Conservation (phyloP, 805 yeast genomes). For the Yarrowia sp. region DNA sequence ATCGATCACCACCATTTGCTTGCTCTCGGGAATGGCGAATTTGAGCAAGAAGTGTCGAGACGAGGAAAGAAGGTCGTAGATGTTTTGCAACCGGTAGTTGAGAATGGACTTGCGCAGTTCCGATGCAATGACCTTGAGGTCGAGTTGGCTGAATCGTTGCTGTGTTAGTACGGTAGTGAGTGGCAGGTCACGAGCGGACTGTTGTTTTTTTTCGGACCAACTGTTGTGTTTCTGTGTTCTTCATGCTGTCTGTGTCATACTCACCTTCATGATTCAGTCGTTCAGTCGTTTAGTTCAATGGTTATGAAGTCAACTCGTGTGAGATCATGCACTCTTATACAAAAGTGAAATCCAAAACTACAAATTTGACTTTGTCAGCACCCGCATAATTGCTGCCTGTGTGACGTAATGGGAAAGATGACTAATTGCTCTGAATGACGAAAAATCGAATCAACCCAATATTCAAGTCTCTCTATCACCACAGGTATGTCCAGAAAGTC, state of each 20-base stretch:
- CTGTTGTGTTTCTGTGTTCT: neutral
- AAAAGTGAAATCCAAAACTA: neutral
- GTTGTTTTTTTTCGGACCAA: no score
- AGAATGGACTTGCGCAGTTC: conserved; percentile 61
- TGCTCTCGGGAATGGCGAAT: conserved; percentile 80
- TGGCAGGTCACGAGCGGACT: neutral
- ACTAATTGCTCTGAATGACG: neutral
- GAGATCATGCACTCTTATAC: neutral
- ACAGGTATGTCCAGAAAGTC: no score
- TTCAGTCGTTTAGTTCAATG: no score
- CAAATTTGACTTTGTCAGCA: neutral
- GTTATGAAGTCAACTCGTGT: neutral
- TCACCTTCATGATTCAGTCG: neutral
- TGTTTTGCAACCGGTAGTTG: conserved; percentile 74
- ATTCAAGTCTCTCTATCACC: no score
- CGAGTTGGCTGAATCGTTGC: conserved; percentile 86
- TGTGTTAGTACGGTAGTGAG: conserved; percentile 36
- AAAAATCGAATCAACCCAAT: no score
- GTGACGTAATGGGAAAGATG: neutral
- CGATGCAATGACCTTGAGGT: conserved; percentile 64
- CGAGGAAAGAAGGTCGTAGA: conserved; percentile 74
- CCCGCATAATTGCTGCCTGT: conserved; percentile 16
- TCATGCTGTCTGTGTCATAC: neutral
- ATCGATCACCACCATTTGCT: conserved; percentile 70
- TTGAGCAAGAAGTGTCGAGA: conserved; percentile 72